These are phyloP conservation scores for Apiospora rasikravindrae DNA, from an alignment of 2,329 filamentous ascomycete genomes.

Conservation along the genomic window DNA sequence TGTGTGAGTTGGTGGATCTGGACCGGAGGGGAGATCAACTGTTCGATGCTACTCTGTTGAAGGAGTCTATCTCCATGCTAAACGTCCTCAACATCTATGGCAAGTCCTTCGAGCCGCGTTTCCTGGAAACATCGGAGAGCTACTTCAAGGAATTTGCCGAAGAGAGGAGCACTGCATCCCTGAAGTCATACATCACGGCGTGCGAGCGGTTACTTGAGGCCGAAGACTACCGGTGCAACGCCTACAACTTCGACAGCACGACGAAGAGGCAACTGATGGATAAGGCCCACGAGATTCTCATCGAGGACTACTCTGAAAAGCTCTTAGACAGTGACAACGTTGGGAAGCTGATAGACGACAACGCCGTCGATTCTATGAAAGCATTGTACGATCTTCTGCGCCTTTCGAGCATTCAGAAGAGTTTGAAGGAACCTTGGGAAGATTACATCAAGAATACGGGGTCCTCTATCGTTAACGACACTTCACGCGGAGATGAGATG, in stretches of 20 bases:
- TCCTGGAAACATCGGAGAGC: constrained; percentile 69
- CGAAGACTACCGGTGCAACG: constrained; percentile 79
- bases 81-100: constrained; percentile 84
- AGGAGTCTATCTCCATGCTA: constrained; percentile 79
- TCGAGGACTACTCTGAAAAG: constrained; percentile 69
- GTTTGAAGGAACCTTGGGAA: constrained; percentile 75
- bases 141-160: constrained; percentile 76
- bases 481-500: constrained; percentile 82
- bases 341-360: constrained; percentile 72
- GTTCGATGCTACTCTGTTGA: constrained; percentile 70
- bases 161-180: constrained; percentile 63
- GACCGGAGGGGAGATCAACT: constrained; percentile 66
- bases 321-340: constrained; percentile 72
- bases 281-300: constrained; percentile 73
- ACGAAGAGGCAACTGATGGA: constrained; percentile 80
- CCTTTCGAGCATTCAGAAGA: constrained; percentile 71
- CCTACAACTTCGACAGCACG: constrained; percentile 80
- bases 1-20: constrained; percentile 76
- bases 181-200: constrained; percentile 77
- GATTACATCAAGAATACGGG: constrained; percentile 80
- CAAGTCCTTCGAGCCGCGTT: constrained; percentile 76
- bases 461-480: constrained; percentile 78
- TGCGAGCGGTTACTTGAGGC: constrained; percentile 71
- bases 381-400: constrained; percentile 79
- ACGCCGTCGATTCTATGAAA: constrained; percentile 72